phyloP scores from a whole-genome alignment of 179 eudicot species.

The Beta corolliflora region DNA sequence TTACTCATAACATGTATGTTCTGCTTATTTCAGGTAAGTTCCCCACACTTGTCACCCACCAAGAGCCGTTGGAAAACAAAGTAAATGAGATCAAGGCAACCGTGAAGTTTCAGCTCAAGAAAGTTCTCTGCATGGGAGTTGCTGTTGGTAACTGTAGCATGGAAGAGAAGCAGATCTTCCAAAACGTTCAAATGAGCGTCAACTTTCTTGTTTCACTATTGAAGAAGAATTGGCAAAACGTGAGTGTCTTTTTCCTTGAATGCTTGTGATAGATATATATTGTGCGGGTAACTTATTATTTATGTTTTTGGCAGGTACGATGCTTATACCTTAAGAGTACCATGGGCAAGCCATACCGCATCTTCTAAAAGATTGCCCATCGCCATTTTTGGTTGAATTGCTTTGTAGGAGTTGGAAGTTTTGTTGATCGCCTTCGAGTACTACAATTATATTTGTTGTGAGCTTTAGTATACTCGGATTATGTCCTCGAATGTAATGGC shows the following conservation, averaged over 20 bases:
- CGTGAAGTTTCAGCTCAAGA: conserved; percentile 82
- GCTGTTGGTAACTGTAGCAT: conserved; percentile 78
- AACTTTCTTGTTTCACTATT: conserved; percentile 81
- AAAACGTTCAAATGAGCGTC: conserved; percentile 86
- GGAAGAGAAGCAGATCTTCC: conserved; percentile 92
- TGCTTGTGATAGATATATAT: neutral
- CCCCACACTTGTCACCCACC: conserved; percentile 82
- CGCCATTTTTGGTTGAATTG: neutral
- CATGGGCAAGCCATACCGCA: conserved; percentile 79
- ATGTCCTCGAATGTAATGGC: conserved; percentile 12
- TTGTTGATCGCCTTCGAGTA: conserved; percentile 14
- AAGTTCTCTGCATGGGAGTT: conserved; percentile 93
- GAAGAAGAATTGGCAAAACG: conserved; percentile 96
- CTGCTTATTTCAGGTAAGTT: conserved; percentile 60
- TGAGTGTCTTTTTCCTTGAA: conserved; percentile 30
- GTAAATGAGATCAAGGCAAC: conserved; percentile 82
- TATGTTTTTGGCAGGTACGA: conserved; percentile 51
- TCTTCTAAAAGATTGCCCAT: conserved; percentile 44
- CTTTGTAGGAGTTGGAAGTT: conserved; percentile 24
- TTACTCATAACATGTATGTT: neutral
- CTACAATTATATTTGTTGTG: conserved; percentile 6
- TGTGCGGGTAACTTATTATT: neutral
- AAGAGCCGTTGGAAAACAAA: conserved; percentile 74
- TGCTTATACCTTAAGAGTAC: conserved; percentile 90
- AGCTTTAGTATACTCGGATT: conserved; percentile 25